Evolutionary conservation across 495 filamentous ascomycete genomes (phyloP), one percentile per base, ranked within the genome.

Genomic region (Talaromyces stipitatus): DNA sequence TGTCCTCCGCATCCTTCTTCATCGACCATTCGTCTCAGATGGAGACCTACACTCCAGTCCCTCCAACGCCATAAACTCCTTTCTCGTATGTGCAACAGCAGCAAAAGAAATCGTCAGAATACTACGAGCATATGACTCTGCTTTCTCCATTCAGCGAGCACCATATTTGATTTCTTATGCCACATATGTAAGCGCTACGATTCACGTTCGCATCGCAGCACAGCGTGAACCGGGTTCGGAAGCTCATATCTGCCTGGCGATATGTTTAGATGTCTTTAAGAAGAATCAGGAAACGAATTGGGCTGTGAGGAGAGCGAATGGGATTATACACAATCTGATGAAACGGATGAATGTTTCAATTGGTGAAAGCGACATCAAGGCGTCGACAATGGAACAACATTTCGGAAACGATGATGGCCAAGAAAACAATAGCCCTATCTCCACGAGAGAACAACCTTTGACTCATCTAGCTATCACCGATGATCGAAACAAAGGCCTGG

Each of bases 91-190:
- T 43, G 67, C 67, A 27, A 54, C 61, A 16, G 67, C 67, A 5
- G 67, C 67, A 26, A 69, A 68, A 18, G 61, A 66, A 30, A 69
- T 68, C 4, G 63, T 69, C 14, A 63, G 67, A 48, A 69, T 68
- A 20, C 50, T 69, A 1, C 58, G 61, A 16, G 67, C 67, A 41
- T 69, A 69, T 33, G 61, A 64, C 4, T 55, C 60, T 24, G 58
- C 64, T 18, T 69, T 66, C 33, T 62, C 65, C 11, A 60, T 69
- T 24, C 59, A 54, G 24, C 63, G 58, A 3, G 66, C 68, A 9
- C 68, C 68, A 1, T 71, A 69, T 54, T 62, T 71, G 60, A 58
- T 71, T 0, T 71, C 68, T 0, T 71, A 71, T 45, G 65, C 68
- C 0, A 71, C 68, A 0, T 71, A 71, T 36, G 67, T 71, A 51